Evolutionary conservation across 2,329 filamentous ascomycete species (phyloP), one percentile per base, ranked within the genome.

Genomic region (Bipolaris cookei): DNA sequence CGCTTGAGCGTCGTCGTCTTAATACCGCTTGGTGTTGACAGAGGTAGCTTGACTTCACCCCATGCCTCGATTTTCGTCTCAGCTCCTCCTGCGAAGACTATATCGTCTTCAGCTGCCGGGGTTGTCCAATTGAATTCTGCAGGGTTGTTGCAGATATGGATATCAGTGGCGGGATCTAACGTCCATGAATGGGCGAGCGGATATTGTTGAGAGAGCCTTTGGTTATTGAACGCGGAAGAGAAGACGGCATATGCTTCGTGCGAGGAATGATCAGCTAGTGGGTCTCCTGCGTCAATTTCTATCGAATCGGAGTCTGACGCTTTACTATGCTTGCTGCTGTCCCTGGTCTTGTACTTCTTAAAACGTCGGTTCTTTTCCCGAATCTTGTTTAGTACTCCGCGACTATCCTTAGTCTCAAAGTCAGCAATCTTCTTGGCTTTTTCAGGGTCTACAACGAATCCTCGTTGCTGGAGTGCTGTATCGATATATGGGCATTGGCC

Each of bases 401-500:
- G 5, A 6, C 10, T 34, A 20, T 34, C 32, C 18, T 7, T 14
- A 25, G 39, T n/a, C 39, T 43, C 39, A 25, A 43, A 43, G 5
- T 7, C 20, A 23, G 39, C 43, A 23, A 58, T 49, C 41, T 56
- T 62, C 54, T 63, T 60, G 37, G 54, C 58, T 56, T 61, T 58
- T 58, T 56, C 43, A 58, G 48, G 51, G 54, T 61, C 48, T 56
- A 56, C 39, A 20, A 58, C 35, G 37, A 63, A 63, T 61, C 41
- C 51, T 48, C 34, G 44, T 47, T 13, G 6, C 44, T 53, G 28
- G 3, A 47, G 39, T 23, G 34, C 16, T 32, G 39, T 52, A 23
- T 57, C 35, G 20, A 62, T 62, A 42, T 62, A 62, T 18, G 30
- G 52, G 32, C 49, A 62, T 45, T 60, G 41, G 2, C 59, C 52